These are phyloP conservation scores for Ustilago loliicola DNA, from an alignment of 1,284 basidiomycete species.

Conservation along the genomic window DNA sequence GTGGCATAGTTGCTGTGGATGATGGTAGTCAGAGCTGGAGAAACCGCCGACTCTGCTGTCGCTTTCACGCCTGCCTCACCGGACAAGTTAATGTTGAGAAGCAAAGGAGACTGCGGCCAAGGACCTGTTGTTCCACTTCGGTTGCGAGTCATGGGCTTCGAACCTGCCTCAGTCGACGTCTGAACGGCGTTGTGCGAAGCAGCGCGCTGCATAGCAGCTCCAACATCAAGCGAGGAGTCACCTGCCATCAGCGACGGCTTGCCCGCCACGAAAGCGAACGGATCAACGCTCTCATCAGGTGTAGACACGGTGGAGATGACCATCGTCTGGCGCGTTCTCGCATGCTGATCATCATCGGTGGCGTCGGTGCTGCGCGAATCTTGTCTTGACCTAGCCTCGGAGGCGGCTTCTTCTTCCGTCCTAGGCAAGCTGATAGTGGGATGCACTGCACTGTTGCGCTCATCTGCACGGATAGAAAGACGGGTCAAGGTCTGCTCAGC, in stretches of 20 bases:
- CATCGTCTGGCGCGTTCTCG: conserved; percentile 22
- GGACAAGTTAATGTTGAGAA: conserved; percentile 26
- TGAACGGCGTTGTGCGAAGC: conserved; percentile 21
- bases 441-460: conserved; percentile 16
- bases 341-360: conserved; percentile 30
- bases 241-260: conserved; percentile 25
- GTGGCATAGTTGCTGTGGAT: conserved; percentile 31
- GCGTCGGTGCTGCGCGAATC: conserved; percentile 38
- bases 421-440: conserved; percentile 5
- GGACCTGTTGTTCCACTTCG: conserved; percentile 45
- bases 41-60: conserved; percentile 10
- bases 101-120: conserved; percentile 52
- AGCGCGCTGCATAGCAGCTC: conserved; percentile 21
- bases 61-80: background rate
- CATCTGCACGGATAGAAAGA: conserved; percentile 41
- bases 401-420: background rate
- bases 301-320: conserved; percentile 45
- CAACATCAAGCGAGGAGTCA: background rate
- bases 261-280: conserved; percentile 26
- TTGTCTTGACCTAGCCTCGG: conserved; percentile 25
- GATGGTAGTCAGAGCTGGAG: conserved; percentile 40
- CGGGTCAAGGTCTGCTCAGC: conserved; percentile 18
- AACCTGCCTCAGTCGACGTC: background rate
- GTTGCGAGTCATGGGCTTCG: conserved; percentile 38
- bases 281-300: conserved; percentile 29